Conservation (phyloP, 176 grass and related monocot species). For the Tillandsia fasciculata region DNA sequence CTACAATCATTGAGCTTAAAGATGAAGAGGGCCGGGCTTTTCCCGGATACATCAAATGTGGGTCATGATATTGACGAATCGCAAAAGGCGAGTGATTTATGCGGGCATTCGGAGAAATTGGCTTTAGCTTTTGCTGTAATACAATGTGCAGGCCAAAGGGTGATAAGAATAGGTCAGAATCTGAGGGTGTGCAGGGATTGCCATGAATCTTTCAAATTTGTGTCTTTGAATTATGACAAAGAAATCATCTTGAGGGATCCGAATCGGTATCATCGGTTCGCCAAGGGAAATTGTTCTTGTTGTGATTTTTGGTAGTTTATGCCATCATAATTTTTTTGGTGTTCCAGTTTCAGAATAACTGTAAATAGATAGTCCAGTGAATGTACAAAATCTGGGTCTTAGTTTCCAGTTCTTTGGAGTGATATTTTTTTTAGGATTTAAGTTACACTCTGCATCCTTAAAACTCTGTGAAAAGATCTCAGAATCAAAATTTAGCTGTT, state of each 20-base stretch:
- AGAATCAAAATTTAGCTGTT: no score
- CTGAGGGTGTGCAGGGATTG: constrained; percentile 13
- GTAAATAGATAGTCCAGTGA: no score
- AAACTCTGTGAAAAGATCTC: no score
- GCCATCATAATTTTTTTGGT: not conserved
- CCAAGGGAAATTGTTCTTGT: constrained; percentile 8
- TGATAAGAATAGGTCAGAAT: constrained; percentile 17
- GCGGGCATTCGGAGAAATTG: constrained; percentile 17
- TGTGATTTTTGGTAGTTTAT: constrained; percentile 14
- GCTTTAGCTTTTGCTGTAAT: constrained; percentile 11
- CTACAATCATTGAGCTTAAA: not conserved
- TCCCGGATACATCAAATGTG: constrained; percentile 4
- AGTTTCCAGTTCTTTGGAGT: no score
- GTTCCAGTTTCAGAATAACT: no score
- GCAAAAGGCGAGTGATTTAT: constrained; percentile 9
- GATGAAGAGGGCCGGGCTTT: constrained; percentile 6
- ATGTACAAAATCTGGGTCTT: no score
- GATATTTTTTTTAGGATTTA: no score
- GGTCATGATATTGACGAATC: constrained; percentile 7
- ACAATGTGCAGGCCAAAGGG: not conserved
- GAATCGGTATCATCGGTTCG: constrained; percentile 18
- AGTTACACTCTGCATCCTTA: no score
- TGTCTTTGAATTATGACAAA: constrained; percentile 6
- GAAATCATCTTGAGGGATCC: constrained; percentile 20
- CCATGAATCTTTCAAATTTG: constrained; percentile 16